A percentile compares a stretch with the other conserved stretches of the same genome.
Conservation (phyloP, 192 early-diverging fungal species). For the Coemansia sp. region DNA sequence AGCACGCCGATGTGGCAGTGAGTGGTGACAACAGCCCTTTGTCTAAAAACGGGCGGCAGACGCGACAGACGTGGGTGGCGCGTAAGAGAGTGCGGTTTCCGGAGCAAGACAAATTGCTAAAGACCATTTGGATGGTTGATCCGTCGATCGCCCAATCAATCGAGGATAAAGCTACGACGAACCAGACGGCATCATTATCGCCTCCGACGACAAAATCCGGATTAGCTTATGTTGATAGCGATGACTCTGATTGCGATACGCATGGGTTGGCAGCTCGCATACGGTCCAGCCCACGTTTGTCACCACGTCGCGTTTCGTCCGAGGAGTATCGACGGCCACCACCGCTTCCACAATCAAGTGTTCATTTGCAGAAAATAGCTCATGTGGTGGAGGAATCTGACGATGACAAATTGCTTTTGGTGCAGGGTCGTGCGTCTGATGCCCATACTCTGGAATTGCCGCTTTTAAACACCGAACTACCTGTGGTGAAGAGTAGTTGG, state of each 20-base stretch:
- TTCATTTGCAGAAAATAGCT: neutral
- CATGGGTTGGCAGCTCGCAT: slow-evolving; percentile 22
- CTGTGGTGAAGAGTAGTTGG: neutral
- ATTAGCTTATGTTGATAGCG: neutral
- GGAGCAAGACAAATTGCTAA: slow-evolving; percentile 36
- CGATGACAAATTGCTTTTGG: neutral
- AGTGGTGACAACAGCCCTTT: neutral
- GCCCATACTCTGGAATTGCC: neutral
- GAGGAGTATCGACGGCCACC: slow-evolving; percentile 6
- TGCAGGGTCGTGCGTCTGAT: neutral
- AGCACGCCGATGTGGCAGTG: neutral
- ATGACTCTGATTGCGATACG: slow-evolving; percentile 7
- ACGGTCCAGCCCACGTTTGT: slow-evolving; percentile 25
- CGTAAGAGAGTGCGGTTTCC: slow-evolving; percentile 48
- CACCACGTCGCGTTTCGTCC: neutral
- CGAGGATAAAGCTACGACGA: slow-evolving; percentile 15
- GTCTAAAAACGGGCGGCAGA: neutral
- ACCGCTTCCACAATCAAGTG: neutral
- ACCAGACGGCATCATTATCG: neutral
- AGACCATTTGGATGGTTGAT: slow-evolving; percentile 42
- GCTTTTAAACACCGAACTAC: neutral
- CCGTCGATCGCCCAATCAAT: slow-evolving; percentile 31
- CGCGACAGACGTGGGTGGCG: slow-evolving; percentile 11
- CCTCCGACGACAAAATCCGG: neutral
- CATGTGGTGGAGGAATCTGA: neutral